Conservation (phyloP, 2,329 filamentous ascomycete genomes). For the Fusarium mangiferae region DNA sequence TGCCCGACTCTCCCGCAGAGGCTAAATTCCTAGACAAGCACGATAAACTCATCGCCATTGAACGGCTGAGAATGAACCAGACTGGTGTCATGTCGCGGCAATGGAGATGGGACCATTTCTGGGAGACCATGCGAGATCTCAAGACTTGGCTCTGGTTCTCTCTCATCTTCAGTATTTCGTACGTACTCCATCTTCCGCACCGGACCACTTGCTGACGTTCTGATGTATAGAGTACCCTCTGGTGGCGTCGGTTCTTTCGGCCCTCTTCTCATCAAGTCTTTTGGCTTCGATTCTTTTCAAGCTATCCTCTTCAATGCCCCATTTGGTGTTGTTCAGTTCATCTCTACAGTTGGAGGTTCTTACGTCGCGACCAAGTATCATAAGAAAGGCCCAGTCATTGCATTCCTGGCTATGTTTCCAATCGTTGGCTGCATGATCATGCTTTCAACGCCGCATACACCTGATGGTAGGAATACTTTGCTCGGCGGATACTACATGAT, state of each 20-base stretch:
- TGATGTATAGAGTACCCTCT: slow-evolving; percentile 56
- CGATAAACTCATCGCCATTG: slow-evolving; percentile 68
- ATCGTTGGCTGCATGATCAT: slow-evolving; percentile 60
- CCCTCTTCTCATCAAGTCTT: slow-evolving; percentile 66
- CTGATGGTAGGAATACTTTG: slow-evolving; percentile 51
- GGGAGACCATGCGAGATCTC: slow-evolving; percentile 51
- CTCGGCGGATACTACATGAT: slow-evolving; percentile 69
- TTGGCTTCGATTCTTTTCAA: slow-evolving; percentile 65
- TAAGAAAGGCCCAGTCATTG: slow-evolving; percentile 67
- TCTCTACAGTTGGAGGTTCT: slow-evolving; percentile 68
- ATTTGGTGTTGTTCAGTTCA: slow-evolving; percentile 68
- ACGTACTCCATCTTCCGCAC: slow-evolving; percentile 4
- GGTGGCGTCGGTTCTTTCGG: slow-evolving; percentile 70
- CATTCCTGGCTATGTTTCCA: slow-evolving; percentile 65
- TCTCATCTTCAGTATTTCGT: slow-evolving; percentile 64
- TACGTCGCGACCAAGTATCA: slow-evolving; percentile 64
- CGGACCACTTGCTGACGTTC: background rate
- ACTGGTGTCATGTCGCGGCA: slow-evolving; percentile 52
- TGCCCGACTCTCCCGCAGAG: slow-evolving; percentile 72
- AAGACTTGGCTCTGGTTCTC: slow-evolving; percentile 57
- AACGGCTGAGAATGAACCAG: slow-evolving; percentile 64
- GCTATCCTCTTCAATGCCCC: slow-evolving; percentile 71
- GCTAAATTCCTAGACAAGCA: slow-evolving; percentile 65
- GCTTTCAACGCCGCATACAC: slow-evolving; percentile 58
- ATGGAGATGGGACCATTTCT: slow-evolving; percentile 56